Conservation (phyloP, 495 filamentous ascomycete species). For the Sordaria brevicollis region DNA sequence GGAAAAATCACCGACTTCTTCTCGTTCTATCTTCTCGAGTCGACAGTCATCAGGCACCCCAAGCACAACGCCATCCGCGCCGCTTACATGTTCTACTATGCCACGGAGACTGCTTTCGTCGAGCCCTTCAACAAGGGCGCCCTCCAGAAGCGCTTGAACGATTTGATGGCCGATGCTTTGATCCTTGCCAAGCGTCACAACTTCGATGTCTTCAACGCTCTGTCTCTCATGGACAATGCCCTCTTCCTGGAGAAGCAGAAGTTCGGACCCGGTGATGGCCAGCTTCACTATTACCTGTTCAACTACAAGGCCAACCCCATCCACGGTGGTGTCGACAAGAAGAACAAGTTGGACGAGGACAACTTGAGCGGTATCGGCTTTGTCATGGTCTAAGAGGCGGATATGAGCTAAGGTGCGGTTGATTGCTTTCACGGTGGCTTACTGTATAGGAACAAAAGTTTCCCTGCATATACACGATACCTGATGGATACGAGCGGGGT, state of each 20-base stretch:
- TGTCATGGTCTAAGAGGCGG: conserved; percentile 56
- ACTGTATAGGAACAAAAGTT: neutral
- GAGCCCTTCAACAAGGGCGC: conserved; percentile 40
- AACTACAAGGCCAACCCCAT: conserved; percentile 84
- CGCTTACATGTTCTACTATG: conserved; percentile 95
- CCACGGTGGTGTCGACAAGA: conserved; percentile 69
- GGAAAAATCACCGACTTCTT: conserved; percentile 92
- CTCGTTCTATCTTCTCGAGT: conserved; percentile 92
- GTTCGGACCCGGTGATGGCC: conserved; percentile 87
- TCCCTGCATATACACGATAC: neutral
- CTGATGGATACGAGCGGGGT: neutral
- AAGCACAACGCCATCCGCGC: conserved; percentile 72
- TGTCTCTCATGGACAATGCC: conserved; percentile 86
- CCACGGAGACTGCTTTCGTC: conserved; percentile 67
- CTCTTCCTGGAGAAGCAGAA: conserved; percentile 88
- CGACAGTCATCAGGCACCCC: conserved; percentile 68
- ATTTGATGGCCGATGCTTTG: conserved; percentile 72
- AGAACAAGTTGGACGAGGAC: conserved; percentile 61
- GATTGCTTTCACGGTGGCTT: neutral
- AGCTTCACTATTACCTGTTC: conserved; percentile 92
- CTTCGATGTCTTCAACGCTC: conserved; percentile 95
- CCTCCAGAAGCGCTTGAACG: conserved; percentile 62
- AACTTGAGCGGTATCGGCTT: conserved; percentile 79
- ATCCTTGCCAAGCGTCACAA: conserved; percentile 77
- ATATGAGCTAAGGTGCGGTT: neutral